Base-by-base conservation (phyloP, 2,329 filamentous ascomycete species). In the Coleophoma eucalyptorum region DNA sequence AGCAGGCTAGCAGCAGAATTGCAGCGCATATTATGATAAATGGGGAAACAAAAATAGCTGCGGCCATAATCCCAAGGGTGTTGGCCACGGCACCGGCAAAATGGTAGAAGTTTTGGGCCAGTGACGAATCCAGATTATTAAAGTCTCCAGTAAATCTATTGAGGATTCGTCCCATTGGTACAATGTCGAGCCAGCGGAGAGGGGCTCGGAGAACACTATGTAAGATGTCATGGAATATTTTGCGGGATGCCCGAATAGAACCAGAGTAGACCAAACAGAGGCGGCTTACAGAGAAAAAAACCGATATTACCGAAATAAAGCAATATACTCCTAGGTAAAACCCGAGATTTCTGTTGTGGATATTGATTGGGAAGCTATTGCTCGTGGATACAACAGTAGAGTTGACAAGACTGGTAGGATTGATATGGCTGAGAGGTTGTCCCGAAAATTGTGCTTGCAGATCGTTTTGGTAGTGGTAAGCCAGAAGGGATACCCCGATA, bases 71-170 rank as follows among this genome's bases (percentile, higher is more conserved):
- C 75, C 74, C 18, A 80, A 43, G 52, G 60, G 72, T 83, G 2
- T 86, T 84, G 41, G 83, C 72, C 47, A 88, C 75, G 12, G 90
- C 80, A 0, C 83, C 83, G 3, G 84, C 50, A 1, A 90, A 71
- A 8, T 79, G 75, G 32, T 90, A 68, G 12, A 79, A 65, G 40
- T 86, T 79, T 55, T 80, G 77, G 7, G 82, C 79, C 46, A 90
- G 70, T 31, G 79, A 75, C 6, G 79, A 84, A 21, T 92, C 88
- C 47, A 91, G 78, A 43, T 80, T 76, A 57, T 84, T 81, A 65
- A 92, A 90, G 66, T 92, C 88, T 4, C 83, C 76, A 0, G 86
- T 89, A 65, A 90, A 89, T 1, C 89, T 78, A 67, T 92, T 92
- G 31, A 91, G 72, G 32, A 92, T 79, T 38, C 87, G 79, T 4